phyloP scores from a whole-genome alignment of 129 eudicot genomes.

The Lactuca saligna region DNA sequence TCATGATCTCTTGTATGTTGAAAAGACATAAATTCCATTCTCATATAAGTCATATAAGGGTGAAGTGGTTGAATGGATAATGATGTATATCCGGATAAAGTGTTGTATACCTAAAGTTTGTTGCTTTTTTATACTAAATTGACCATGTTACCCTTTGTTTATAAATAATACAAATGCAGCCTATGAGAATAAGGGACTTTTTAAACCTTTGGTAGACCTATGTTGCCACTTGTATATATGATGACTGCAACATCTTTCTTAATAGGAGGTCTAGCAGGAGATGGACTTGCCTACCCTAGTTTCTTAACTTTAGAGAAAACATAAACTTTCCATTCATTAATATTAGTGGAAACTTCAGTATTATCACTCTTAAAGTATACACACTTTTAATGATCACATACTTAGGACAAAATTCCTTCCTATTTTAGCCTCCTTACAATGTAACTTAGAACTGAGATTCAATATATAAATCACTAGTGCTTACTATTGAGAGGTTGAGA shows the following conservation, averaged over 20 bases:
- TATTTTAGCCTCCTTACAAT: no score
- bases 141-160: background rate
- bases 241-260: slow-evolving; percentile 88
- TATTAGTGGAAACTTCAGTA: slow-evolving; percentile 29
- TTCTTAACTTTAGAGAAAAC: slow-evolving; percentile 79
- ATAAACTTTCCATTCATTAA: slow-evolving; percentile 46
- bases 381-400: slow-evolving; percentile 30
- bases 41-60: background rate
- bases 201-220: slow-evolving; percentile 93
- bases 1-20: background rate
- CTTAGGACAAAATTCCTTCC: no score
- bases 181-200: background rate
- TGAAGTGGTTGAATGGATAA: background rate
- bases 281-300: slow-evolving; percentile 54
- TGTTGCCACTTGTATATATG: slow-evolving; percentile 99
- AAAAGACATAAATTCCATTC: background rate
- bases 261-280: slow-evolving; percentile 52
- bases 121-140: background rate
- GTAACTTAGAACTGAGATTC: no score
- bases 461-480: no score
- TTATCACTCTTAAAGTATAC: slow-evolving; percentile 74
- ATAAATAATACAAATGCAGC: background rate
- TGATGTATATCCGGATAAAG: no score
- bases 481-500: no score
- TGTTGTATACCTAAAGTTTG: background rate